Evolutionary conservation across 1,139 yeast genomes (phyloP).

Genomic region (Sugiyamaella japonica): DNA sequence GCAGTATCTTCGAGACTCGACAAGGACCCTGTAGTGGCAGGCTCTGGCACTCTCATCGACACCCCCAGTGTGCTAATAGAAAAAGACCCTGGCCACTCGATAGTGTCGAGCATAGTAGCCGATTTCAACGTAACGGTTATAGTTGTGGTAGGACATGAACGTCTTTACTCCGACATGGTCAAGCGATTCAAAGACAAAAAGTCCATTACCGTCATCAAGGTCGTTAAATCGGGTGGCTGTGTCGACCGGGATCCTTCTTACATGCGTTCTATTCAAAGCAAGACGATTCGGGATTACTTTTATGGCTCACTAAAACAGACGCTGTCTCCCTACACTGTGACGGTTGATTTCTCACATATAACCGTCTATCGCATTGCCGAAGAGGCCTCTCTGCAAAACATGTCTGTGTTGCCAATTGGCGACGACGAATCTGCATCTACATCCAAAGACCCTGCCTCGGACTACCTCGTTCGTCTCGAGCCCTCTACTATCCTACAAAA

Average conservation of each 20-base stretch:
- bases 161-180: constrained; percentile 62
- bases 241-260: constrained; percentile 73
- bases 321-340: constrained; percentile 73
- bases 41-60: constrained; percentile 75
- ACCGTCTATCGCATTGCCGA: constrained; percentile 53
- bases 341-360: constrained; percentile 53
- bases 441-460: constrained; percentile 6
- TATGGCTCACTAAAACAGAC: constrained; percentile 71
- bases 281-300: constrained; percentile 80
- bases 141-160: constrained; percentile 46
- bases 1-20: constrained; percentile 58
- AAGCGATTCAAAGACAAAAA: constrained; percentile 51
- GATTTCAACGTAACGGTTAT: constrained; percentile 53
- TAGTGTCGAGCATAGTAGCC: constrained; percentile 60
- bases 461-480: constrained; percentile 44
- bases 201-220: constrained; percentile 53
- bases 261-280: constrained; percentile 69
- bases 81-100: constrained; percentile 42
- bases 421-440: constrained; percentile 36
- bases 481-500: constrained; percentile 65
- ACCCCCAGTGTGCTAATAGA: constrained; percentile 58
- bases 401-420: constrained; percentile 46
- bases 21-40: constrained; percentile 53
- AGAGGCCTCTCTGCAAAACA: constrained; percentile 31
- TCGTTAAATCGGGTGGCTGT: constrained; percentile 71